Conservation (phyloP, 768 basidiomycete species). For the Suillus alpinus region DNA sequence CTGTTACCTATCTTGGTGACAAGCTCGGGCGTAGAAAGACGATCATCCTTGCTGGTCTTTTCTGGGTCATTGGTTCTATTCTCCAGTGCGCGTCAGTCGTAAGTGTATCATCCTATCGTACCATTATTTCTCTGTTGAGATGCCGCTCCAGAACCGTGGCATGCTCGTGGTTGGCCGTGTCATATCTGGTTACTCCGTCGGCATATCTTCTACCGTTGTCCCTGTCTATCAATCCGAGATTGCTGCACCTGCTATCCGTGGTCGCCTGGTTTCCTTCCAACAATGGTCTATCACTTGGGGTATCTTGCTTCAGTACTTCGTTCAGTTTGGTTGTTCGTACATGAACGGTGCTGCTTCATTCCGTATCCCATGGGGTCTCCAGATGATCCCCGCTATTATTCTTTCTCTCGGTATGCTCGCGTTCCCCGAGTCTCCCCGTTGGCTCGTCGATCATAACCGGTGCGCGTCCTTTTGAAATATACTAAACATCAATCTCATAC, state of each 20-base stretch:
- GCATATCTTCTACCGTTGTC: slow-evolving; percentile 62
- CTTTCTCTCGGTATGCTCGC: slow-evolving; percentile 63
- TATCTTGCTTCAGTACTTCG: slow-evolving; percentile 72
- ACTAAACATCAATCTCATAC: not conserved
- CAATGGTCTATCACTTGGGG: slow-evolving; percentile 84
- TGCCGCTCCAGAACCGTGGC: slow-evolving; percentile 50
- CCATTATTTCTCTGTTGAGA: not conserved
- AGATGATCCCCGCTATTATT: slow-evolving; percentile 74
- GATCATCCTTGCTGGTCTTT: slow-evolving; percentile 60
- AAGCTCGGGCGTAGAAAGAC: slow-evolving; percentile 62
- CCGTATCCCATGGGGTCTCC: slow-evolving; percentile 78
- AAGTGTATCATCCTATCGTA: slow-evolving; percentile 11
- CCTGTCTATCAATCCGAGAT: slow-evolving; percentile 78
- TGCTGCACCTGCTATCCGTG: slow-evolving; percentile 68
- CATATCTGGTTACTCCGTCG: slow-evolving; percentile 66
- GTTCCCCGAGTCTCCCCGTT: slow-evolving; percentile 74
- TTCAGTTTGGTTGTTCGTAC: slow-evolving; percentile 69
- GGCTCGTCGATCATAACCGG: slow-evolving; percentile 62
- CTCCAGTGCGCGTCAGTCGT: slow-evolving; percentile 63
- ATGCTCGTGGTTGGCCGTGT: slow-evolving; percentile 74
- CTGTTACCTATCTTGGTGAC: slow-evolving; percentile 64
- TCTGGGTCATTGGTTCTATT: slow-evolving; percentile 73
- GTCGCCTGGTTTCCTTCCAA: slow-evolving; percentile 72
- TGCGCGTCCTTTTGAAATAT: slow-evolving; percentile 15
- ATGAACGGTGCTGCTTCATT: slow-evolving; percentile 70